These are phyloP conservation scores for Pachysolen tannophilus DNA, from an alignment of 805 yeast genomes.

Conservation along the genomic window DNA sequence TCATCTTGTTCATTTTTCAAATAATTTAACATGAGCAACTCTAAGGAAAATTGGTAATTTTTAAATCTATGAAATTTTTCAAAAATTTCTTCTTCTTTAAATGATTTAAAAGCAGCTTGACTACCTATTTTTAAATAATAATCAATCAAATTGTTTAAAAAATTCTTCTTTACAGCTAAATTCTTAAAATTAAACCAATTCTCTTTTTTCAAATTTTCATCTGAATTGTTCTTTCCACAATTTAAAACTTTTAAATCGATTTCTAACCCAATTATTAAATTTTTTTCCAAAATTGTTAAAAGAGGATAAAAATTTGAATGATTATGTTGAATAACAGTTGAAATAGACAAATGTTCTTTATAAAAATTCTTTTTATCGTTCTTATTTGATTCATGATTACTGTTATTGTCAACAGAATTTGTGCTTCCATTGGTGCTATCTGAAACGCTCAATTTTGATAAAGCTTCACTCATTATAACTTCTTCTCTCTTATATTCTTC, in stretches of 20 bases:
- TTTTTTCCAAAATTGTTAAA: slow-evolving; percentile 36
- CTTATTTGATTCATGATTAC: not conserved
- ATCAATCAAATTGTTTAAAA: slow-evolving; percentile 38
- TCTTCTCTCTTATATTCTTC: too few species aligned
- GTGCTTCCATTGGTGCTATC: too few species aligned
- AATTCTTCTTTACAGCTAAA: slow-evolving; percentile 31
- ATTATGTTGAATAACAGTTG: slow-evolving; percentile 15
- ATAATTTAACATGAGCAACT: slow-evolving; percentile 35
- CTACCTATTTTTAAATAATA: slow-evolving; percentile 27
- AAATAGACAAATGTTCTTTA: too few species aligned
- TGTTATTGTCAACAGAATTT: not conserved
- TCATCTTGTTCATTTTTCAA: slow-evolving; percentile 5
- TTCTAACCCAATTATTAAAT: slow-evolving; percentile 42
- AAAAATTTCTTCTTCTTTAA: slow-evolving; percentile 11
- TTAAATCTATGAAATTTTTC: slow-evolving; percentile 30
- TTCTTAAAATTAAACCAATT: slow-evolving; percentile 13
- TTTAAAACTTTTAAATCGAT: slow-evolving; percentile 22
- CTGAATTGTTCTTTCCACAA: slow-evolving; percentile 13
- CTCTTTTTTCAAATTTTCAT: not conserved
- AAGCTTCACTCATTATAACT: too few species aligned
- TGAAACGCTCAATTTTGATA: too few species aligned
- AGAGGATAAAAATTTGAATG: slow-evolving; percentile 40
- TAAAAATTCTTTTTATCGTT: too few species aligned
- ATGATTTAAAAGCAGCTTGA: not conserved
- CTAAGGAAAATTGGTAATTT: slow-evolving; percentile 41